These are phyloP conservation scores for Macrolepiota dolichaula DNA, from an alignment of 768 basidiomycete genomes.

Conservation along the genomic window DNA sequence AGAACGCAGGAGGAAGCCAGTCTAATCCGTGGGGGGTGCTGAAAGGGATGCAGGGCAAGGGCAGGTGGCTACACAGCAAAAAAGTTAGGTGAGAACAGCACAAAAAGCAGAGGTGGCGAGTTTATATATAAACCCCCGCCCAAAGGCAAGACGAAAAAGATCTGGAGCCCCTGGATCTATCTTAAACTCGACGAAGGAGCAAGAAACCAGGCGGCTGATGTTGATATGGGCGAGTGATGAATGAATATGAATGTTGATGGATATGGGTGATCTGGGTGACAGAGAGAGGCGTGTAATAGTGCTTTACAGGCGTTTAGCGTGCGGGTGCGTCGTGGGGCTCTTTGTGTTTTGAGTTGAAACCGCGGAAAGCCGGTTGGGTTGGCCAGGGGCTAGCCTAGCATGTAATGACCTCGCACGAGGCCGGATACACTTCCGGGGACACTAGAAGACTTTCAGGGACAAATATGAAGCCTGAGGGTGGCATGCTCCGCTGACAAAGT, in stretches of 20 bases:
- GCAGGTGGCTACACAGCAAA: no score
- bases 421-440: background rate
- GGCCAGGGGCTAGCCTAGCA: background rate
- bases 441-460: no score
- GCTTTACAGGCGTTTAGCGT: background rate
- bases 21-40: no score
- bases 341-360: background rate
- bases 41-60: no score
- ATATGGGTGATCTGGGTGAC: background rate
- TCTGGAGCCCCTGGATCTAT: background rate
- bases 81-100: no score
- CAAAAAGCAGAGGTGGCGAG: background rate
- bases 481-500: background rate
- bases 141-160: background rate
- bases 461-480: no score
- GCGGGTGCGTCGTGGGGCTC: background rate
- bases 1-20: no score
- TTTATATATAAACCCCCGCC: background rate
- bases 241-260: background rate
- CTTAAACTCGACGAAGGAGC: background rate
- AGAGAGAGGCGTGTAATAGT: background rate
- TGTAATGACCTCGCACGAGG: background rate
- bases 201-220: background rate
- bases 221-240: background rate
- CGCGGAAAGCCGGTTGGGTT: background rate